These are phyloP conservation scores for Balamuthia mandrillaris DNA, from an alignment of 208 protist genomes.

Conservation along the genomic window DNA sequence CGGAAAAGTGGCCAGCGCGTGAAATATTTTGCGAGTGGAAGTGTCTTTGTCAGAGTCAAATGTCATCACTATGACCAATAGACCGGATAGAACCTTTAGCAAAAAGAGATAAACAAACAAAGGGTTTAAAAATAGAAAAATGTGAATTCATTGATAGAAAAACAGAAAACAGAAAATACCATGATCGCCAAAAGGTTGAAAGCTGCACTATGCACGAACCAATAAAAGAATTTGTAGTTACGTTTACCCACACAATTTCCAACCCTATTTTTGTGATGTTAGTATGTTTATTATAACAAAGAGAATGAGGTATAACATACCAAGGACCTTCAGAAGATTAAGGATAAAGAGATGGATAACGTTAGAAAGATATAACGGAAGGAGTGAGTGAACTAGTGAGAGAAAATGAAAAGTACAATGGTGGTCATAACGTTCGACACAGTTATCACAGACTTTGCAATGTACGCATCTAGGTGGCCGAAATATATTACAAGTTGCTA, in stretches of 20 bases:
- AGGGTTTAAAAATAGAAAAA: slow-evolving; percentile 25
- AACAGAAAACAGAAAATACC: neutral
- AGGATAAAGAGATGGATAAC: neutral
- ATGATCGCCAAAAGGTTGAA: neutral
- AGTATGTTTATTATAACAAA: neutral
- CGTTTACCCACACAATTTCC: slow-evolving; percentile 29
- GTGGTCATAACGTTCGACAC: slow-evolving; percentile 16
- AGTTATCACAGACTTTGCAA: slow-evolving; percentile 5
- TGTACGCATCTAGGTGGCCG: neutral
- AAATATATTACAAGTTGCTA: slow-evolving; percentile 14
- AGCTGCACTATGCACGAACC: neutral
- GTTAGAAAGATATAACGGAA: neutral
- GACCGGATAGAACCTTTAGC: neutral
- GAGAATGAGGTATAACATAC: neutral
- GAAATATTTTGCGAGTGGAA: neutral
- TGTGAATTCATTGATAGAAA: neutral
- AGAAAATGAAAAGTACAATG: neutral
- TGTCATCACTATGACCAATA: neutral
- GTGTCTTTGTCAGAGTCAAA: neutral
- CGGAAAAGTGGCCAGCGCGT: neutral
- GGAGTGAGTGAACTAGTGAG: neutral
- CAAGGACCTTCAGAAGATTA: neutral
- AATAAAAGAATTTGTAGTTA: neutral
- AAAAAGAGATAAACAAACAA: neutral
- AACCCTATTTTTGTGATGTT: neutral